Evolutionary conservation across 345 rosid genomes (phyloP).

Genomic region (Hibiscus tridactylites): DNA sequence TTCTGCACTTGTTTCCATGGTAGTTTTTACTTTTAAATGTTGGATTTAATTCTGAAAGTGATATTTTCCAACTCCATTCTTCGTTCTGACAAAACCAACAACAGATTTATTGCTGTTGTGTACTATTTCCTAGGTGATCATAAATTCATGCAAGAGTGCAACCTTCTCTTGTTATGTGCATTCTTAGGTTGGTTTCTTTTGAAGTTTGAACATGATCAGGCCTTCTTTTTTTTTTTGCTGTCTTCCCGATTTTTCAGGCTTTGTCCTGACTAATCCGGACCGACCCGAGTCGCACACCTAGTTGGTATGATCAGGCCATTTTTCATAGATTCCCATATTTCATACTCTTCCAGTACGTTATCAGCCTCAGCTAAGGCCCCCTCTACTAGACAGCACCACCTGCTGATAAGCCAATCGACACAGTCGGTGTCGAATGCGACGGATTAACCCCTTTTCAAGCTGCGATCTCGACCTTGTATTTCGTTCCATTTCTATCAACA

Average conservation of each 20-base stretch:
- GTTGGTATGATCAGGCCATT: no score
- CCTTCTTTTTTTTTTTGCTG: no score
- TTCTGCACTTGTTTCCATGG: background rate
- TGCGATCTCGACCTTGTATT: constrained; percentile 14
- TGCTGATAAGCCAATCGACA: background rate
- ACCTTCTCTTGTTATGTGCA: background rate
- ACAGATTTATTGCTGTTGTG: background rate
- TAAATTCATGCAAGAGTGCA: background rate
- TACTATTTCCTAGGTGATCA: background rate
- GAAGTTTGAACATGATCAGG: background rate
- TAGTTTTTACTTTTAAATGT: background rate
- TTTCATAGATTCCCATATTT: no score
- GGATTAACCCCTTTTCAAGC: constrained; percentile 3
- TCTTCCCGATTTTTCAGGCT: no score
- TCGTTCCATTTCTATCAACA: background rate
- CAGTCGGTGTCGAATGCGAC: constrained; percentile 8
- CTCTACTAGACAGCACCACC: constrained; percentile 10
- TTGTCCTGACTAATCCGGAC: no score
- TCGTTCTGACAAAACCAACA: background rate
- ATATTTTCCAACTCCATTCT: background rate
- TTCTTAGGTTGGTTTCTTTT: background rate
- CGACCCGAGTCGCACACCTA: no score
- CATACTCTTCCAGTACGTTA: no score
- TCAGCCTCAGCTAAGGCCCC: background rate
- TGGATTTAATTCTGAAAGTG: background rate